Base-by-base conservation (phyloP, 192 early-diverging fungal species). In the Kickxella alabastrina region DNA sequence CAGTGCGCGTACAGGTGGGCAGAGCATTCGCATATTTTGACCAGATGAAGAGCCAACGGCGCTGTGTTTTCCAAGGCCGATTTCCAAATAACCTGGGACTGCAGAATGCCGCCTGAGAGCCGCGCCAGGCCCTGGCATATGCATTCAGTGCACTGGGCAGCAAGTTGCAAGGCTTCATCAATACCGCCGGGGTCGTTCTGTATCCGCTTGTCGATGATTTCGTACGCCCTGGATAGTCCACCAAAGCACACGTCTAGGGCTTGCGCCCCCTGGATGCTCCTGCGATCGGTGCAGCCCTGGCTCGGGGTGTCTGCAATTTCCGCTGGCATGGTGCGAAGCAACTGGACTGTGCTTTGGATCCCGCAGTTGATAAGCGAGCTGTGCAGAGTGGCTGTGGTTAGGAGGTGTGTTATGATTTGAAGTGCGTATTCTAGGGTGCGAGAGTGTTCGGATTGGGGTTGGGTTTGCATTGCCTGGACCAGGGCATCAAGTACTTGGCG, bases 21-120 rank as follows among this genome's bases (percentile, higher is more conserved):
- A 7, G 52, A 42, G 10, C 34, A 38, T 15, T 62, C 61, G 39
- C 58, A 71, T 17, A 53, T 17, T 15, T 54, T 62, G 13, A 54
- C 45, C 26, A 71, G 19, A 27, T 63, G 50, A 15, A 47, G 27
- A 0, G 68, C 68, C 8, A 64, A 18, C 8, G 68, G 52, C 6
- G n/a, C 41, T 12, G 59, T 59, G 1, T 49, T 54, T 4, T 70
- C 67, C 23, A 70, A 47, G 3, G 55, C 46, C 5, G 67, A 62
- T 24, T 40, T 58, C 67, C 67, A 70, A 15, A 70, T 63, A 13
- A 50, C 55, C 27, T 27, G 51, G 5, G 67, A 70, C 19, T 19
- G 40, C 13, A 63, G 51, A 27, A 70, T 7, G 0, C 60, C 47
- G 18, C 47, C 23, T 3, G 54, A 70, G 22, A 63, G 19, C 19